Base-by-base conservation (phyloP, 768 basidiomycete genomes). In the Calocera cornea region DNA sequence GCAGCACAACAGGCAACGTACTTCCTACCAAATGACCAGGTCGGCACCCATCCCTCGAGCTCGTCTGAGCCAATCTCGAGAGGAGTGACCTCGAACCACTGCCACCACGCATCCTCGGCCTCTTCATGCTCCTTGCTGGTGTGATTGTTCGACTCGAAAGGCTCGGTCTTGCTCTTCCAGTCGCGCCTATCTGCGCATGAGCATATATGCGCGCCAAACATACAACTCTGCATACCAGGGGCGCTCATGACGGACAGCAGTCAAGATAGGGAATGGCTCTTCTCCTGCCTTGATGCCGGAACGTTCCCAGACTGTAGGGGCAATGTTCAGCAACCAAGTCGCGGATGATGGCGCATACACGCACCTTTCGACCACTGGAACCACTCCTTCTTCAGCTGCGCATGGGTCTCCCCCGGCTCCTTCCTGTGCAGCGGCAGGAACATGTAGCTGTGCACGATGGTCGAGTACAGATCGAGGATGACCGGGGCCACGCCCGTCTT, bases 41-140 rank as follows among this genome's bases (percentile, higher is more conserved):
- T 70, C 14, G 69, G 69, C 8, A 68, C 66, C 69, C 69, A 70
- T 41, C 67, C 67, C 54, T 70, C 67, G 49, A 70, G 69, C 60
- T 70, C 69, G 41, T 70, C 69, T 34, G 67, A 65, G 11, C 69
- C 69, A 34, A 68, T 65, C 44, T 70, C 69, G 22, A 70, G 67
- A 0, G 69, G 69, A 10, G 67, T 44, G 65, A 67, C 63, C 68
- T 68, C 69, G 24, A 47, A 68, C 69, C 69, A 70, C 33, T 70
- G 69, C 67, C 67, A 70, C 69, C 69, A 70, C 31, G 69, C 64
- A 34, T 67, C 65, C 41, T 64, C 40, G 2, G 69, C 54, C 11
- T 64, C 36, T 31, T 67, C 67, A 19, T 70, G 69, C 67, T 70
- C 69, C 65, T 70, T 70, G 60, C 67, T 66, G 22, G 65, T 66